phyloP scores from a whole-genome alignment of 257 asterid genomes.

The Solanum ossicruentum region DNA sequence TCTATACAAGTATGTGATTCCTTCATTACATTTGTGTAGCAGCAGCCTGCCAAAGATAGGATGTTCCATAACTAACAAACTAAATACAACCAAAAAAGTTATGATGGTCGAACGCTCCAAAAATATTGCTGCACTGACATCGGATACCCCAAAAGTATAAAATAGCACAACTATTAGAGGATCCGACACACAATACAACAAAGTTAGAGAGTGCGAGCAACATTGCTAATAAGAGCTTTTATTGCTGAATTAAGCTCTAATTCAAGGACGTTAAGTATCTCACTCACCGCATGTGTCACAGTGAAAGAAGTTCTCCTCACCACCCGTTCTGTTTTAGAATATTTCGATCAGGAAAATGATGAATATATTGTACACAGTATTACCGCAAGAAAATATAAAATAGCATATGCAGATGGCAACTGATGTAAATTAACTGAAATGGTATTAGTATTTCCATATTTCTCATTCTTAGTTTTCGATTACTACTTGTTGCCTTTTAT shows the following conservation, averaged over 20 bases:
- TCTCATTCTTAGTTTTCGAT: background rate
- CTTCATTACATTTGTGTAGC: conserved; percentile 45
- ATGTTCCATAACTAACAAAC: background rate
- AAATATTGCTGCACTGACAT: background rate
- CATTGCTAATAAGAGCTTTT: background rate
- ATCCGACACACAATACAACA: background rate
- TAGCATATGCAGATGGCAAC: background rate
- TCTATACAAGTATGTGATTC: conserved; percentile 59
- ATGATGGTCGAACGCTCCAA: background rate
- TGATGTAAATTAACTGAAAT: background rate
- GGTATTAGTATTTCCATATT: background rate
- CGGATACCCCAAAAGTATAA: background rate
- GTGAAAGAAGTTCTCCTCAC: conserved; percentile 58
- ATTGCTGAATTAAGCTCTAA: background rate
- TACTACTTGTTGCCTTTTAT: background rate
- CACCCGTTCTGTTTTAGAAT: conserved; percentile 48
- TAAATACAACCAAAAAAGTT: background rate
- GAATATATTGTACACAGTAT: background rate
- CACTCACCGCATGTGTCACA: conserved; percentile 58
- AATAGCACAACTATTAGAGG: background rate
- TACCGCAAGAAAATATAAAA: background rate
- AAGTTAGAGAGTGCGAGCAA: background rate
- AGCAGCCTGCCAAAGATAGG: conserved; percentile 32
- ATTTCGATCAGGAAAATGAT: background rate
- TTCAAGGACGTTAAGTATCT: background rate